Percentiles rank a stretch among this genome's conserved stretches.
These are phyloP conservation scores for Leccinum fallax DNA, from an alignment of 1,284 basidiomycete species.

Conservation along the genomic window DNA sequence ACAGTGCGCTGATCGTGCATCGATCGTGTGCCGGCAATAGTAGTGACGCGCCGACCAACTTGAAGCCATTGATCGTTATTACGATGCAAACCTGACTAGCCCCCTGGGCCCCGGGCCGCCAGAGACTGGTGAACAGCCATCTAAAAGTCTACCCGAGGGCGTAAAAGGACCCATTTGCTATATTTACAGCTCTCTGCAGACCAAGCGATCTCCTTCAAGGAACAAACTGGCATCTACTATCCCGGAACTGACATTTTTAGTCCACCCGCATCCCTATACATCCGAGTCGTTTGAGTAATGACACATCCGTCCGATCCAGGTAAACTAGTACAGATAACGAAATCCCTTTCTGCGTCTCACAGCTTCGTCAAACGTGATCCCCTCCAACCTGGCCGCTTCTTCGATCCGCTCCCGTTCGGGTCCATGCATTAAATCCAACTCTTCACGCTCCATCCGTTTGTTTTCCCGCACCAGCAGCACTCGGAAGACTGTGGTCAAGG, in stretches of 20 bases:
- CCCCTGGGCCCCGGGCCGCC: background rate
- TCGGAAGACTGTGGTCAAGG: background rate
- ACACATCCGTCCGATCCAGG: background rate
- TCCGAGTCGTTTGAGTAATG: background rate
- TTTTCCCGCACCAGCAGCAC: background rate
- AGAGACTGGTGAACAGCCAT: background rate
- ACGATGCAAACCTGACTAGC: background rate
- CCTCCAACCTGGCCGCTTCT: background rate
- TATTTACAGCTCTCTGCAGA: constrained; percentile 19
- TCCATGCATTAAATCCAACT: constrained; percentile 1
- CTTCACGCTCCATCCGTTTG: background rate
- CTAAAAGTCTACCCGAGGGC: background rate
- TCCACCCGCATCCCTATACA: background rate
- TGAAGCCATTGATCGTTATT: background rate
- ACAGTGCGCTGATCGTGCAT: background rate
- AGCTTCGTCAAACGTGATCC: background rate
- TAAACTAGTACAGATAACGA: background rate
- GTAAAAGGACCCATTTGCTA: background rate
- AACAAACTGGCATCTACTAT: constrained; percentile 20
- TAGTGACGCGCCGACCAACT: background rate
- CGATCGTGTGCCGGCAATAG: background rate
- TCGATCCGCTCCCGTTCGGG: background rate
- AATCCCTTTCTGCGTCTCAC: background rate
- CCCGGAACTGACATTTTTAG: background rate
- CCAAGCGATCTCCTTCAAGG: constrained; percentile 28